Evolutionary conservation across 345 rosid genomes (phyloP), one percentile per base, ranked within the genome.

Genomic region (Kandelia obovata): DNA sequence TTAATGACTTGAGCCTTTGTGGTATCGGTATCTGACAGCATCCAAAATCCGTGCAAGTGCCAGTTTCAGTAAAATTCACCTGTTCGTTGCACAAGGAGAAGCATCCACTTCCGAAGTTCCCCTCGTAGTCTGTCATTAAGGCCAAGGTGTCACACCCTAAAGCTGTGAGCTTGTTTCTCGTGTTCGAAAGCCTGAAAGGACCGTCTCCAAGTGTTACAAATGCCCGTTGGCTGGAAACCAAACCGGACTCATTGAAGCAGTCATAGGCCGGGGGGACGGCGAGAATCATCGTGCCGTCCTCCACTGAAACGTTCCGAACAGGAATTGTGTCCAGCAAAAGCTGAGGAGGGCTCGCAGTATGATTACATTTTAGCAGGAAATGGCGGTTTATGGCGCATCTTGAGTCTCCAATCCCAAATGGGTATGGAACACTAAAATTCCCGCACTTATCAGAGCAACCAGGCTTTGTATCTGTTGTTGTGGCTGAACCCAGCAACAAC

Each of bases 1-100:
- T 2, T 4, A 80, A 26, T 1, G 58, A 62, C 52, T 73, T 47
- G 13, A 73, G 58, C 13, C 49, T 31, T 1, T 5, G 3, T 3
- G 80, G 83, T 0, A 80, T 17, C 5, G 72, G 23, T 11, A 63
- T 64, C 57, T 71, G 76, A 47, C 80, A 80, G 65, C 78, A 80
- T 5, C 83, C 80, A 13, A 58, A 11, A 1, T 80, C 75, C 3
- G 80, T 66, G 35, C 83, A 80, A 21, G 53, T 59, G 46, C 28
- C 52, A 0, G 27, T 19, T 0, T 53, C 43, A 0, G 53, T 34
- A 19, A 35, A 7, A 2, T 32, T 15, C 23, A 8, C 27, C 1
- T 19, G 0, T 8, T 20, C 30, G 21, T 21, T 26, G 66, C 81
- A 77, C 0, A 64, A 0, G 35, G 81, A 51, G 19, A 25, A 0